Conservation (phyloP, 1,139 yeast genomes). For the Pichia sp. region DNA sequence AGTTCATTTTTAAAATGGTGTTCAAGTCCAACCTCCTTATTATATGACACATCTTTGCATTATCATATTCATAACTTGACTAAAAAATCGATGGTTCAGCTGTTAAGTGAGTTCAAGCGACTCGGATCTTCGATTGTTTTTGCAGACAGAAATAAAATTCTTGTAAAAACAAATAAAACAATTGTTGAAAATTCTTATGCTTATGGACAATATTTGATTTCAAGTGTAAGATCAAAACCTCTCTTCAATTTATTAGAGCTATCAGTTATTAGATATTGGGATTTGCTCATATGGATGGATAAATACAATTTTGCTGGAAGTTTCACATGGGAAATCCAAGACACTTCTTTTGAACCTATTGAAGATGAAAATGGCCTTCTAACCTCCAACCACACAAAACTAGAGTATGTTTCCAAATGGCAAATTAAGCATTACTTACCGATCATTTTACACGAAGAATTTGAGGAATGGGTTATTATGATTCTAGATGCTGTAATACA, state of each 20-base stretch:
- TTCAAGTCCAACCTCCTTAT: constrained; percentile 58
- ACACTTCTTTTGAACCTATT: not conserved
- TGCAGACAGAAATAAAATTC: constrained; percentile 71
- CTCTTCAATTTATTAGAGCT: constrained; percentile 78
- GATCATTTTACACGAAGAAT: constrained; percentile 64
- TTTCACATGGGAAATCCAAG: constrained; percentile 51
- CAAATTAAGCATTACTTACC: constrained; percentile 74
- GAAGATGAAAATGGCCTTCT: not conserved
- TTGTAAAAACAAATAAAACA: constrained; percentile 67
- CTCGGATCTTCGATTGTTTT: constrained; percentile 73
- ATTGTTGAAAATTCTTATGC: constrained; percentile 88
- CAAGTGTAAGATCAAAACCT: constrained; percentile 74
- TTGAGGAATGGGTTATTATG: constrained; percentile 79
- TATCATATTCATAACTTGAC: constrained; percentile 86
- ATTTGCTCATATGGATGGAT: constrained; percentile 90
- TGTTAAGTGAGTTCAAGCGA: constrained; percentile 70
- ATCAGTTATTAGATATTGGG: constrained; percentile 78
- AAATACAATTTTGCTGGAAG: constrained; percentile 82
- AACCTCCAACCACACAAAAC: not conserved
- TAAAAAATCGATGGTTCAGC: constrained; percentile 72
- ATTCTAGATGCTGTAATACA: constrained; percentile 65
- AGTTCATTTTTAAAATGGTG: constrained; percentile 86
- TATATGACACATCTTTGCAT: constrained; percentile 73
- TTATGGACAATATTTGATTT: constrained; percentile 79
- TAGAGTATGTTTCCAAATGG: constrained; percentile 49